Conservation (phyloP, 305 asterid species). For the Fraxinus ornus region DNA sequence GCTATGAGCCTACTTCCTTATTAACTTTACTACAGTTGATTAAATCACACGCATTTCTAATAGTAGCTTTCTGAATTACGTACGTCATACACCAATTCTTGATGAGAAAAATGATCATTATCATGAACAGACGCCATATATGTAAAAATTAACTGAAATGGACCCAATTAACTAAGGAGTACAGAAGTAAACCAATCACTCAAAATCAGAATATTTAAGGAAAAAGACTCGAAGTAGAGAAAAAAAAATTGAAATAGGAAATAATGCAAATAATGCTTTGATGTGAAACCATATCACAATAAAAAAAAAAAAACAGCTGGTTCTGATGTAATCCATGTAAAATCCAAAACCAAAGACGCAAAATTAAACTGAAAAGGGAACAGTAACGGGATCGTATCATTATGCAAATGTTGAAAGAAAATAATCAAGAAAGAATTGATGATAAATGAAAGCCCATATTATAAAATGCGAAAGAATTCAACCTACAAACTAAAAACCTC, state of each 20-base stretch:
- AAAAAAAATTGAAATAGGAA: neutral
- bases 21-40: neutral
- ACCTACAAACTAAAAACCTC: neutral
- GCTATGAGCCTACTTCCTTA: neutral
- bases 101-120: neutral
- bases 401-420: neutral
- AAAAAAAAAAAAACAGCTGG: neutral
- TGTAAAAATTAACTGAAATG: neutral
- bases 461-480: neutral
- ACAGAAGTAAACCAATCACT: neutral
- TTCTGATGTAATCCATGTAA: neutral
- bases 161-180: neutral
- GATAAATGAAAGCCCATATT: neutral
- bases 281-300: neutral
- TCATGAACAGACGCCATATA: neutral
- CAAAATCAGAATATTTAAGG: neutral
- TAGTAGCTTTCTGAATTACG: too few relatives aligned
- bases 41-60: neutral
- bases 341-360: neutral
- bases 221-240: neutral
- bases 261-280: neutral
- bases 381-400: neutral
- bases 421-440: neutral
- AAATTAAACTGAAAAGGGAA: neutral
- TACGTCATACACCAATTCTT: neutral